Evolutionary conservation across 2,329 filamentous ascomycete species (phyloP).

Genomic region (Aspergillus glaucus): DNA sequence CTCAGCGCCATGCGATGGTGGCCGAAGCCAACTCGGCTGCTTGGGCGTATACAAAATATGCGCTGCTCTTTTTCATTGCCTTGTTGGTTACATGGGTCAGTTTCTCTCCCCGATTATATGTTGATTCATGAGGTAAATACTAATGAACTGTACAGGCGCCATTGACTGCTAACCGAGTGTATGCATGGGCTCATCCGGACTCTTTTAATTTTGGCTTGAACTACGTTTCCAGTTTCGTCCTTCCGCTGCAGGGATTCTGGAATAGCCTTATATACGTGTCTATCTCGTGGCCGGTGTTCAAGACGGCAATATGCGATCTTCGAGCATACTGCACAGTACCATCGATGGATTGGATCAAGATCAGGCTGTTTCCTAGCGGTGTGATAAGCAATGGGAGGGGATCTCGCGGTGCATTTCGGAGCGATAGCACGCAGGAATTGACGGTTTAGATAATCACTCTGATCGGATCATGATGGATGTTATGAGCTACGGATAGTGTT

Average conservation of each 20-base stretch:
- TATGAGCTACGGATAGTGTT: neutral
- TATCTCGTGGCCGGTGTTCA: conserved; percentile 62
- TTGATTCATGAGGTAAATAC: neutral
- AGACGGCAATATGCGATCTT: conserved; percentile 16
- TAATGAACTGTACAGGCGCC: conserved; percentile 44
- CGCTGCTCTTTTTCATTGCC: conserved; percentile 36
- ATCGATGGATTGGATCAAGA: neutral
- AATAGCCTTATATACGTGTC: conserved; percentile 71
- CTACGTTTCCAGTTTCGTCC: conserved; percentile 64
- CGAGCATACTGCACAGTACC: no score
- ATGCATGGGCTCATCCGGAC: conserved; percentile 56
- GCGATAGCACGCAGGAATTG: conserved; percentile 9
- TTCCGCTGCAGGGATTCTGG: conserved; percentile 80
- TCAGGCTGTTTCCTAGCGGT: neutral
- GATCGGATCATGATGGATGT: neutral
- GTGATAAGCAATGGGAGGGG: neutral
- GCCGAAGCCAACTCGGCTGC: conserved; percentile 32
- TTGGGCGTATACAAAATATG: conserved; percentile 35
- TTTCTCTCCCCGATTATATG: neutral
- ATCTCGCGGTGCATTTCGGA: conserved; percentile 1
- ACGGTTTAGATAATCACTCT: conserved; percentile 4
- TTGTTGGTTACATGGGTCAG: conserved; percentile 38
- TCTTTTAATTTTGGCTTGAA: conserved; percentile 55
- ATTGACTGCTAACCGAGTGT: conserved; percentile 70
- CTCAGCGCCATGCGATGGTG: conserved; percentile 10